Conservation (phyloP, 495 filamentous ascomycete genomes). For the Trichoderma reesei region DNA sequence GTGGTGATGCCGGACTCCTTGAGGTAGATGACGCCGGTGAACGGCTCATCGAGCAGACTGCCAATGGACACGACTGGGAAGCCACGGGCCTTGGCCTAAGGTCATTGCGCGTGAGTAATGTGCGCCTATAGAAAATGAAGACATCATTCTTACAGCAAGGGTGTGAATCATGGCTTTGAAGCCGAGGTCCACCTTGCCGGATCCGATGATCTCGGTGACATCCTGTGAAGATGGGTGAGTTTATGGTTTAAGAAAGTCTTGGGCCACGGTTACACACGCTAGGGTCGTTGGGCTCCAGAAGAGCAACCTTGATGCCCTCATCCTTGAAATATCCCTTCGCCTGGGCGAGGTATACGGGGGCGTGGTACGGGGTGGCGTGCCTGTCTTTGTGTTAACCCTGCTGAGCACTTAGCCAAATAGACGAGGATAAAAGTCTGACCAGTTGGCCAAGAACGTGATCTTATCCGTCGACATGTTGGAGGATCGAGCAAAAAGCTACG, state of each 20-base stretch:
- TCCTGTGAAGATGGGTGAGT: conserved; percentile 21
- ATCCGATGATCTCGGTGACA: conserved; percentile 66
- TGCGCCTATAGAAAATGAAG: neutral
- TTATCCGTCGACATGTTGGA: conserved; percentile 61
- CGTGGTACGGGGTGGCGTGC: conserved; percentile 67
- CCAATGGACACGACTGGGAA: conserved; percentile 60
- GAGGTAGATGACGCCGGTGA: conserved; percentile 62
- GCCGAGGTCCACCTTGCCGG: conserved; percentile 59
- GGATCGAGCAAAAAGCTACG: conserved; percentile 23
- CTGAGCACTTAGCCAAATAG: conserved; percentile 7
- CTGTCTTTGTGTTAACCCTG: conserved; percentile 25
- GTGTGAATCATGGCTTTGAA: conserved; percentile 74
- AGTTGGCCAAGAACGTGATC: conserved; percentile 68
- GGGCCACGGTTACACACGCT: conserved; percentile 27
- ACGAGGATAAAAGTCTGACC: conserved; percentile 34
- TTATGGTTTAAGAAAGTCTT: conserved; percentile 6
- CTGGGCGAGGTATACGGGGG: conserved; percentile 60
- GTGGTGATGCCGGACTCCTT: conserved; percentile 59
- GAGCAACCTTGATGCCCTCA: conserved; percentile 59
- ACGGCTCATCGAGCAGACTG: conserved; percentile 60
- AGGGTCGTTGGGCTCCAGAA: conserved; percentile 63
- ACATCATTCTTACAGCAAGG: conserved; percentile 41
- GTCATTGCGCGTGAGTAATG: neutral
- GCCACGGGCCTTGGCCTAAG: conserved; percentile 56
- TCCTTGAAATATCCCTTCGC: conserved; percentile 60